phyloP scores from a whole-genome alignment of 345 rosid genomes.

The Acer yangbiense region DNA sequence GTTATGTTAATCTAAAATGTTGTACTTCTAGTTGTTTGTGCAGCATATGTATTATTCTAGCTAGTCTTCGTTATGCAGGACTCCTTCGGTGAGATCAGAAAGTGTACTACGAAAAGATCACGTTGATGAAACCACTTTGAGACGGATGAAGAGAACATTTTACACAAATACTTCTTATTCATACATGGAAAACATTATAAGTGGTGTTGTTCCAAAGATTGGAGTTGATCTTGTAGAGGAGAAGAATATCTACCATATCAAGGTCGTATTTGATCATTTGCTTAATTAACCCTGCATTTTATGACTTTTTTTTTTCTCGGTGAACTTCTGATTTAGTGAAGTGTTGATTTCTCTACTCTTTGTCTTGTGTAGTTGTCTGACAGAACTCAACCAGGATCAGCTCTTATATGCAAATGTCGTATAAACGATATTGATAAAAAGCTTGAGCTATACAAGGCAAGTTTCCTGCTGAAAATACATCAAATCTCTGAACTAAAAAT shows the following conservation, averaged over 20 bases:
- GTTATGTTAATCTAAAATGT: not conserved
- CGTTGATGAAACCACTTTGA: conserved; percentile 12
- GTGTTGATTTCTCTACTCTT: not conserved
- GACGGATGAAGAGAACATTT: conserved; percentile 24
- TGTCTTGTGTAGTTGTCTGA: conserved; percentile 11
- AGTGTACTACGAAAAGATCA: not conserved
- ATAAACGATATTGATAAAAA: conserved; percentile 23
- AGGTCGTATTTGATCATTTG: conserved; percentile 14
- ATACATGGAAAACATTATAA: conserved; percentile 20
- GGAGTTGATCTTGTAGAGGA: conserved; percentile 14
- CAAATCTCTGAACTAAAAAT: not conserved
- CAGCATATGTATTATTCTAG: too few species aligned
- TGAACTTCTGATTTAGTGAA: not conserved
- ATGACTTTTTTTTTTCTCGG: not conserved
- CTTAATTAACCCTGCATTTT: not conserved
- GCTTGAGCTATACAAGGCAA: conserved; percentile 39
- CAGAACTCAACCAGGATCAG: conserved; percentile 14
- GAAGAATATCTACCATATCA: conserved; percentile 6
- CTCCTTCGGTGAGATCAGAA: conserved; percentile 6
- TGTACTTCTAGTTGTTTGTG: not conserved
- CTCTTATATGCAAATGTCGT: conserved; percentile 44
- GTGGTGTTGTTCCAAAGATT: conserved; percentile 3
- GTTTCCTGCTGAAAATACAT: conserved; percentile 16
- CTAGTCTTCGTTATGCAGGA: conserved; percentile 10
- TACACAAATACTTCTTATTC: conserved; percentile 19